Evolutionary conservation across 1,284 basidiomycete species (phyloP).

Genomic region (Cutaneotrichosporon dermatis): DNA sequence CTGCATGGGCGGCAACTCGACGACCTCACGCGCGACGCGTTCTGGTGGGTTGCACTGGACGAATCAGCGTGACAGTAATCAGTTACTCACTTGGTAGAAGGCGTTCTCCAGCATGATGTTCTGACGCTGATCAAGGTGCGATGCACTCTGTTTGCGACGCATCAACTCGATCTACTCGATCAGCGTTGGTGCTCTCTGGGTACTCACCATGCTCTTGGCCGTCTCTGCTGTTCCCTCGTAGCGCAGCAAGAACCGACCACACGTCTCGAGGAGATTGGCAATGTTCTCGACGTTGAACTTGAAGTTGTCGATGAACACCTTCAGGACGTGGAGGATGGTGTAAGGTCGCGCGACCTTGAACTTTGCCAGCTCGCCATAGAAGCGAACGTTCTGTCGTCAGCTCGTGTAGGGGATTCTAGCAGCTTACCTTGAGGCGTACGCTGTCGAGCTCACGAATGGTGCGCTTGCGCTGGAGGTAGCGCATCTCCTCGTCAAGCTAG

Average conservation of each 20-base stretch:
- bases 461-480: conserved; percentile 92
- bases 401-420: background rate
- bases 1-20: conserved; percentile 81
- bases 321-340: conserved; percentile 89
- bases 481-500: conserved; percentile 92
- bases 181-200: background rate
- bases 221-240: conserved; percentile 81
- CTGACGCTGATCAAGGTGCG: conserved; percentile 88
- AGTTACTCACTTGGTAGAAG: conserved; percentile 75
- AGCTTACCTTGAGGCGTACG: conserved; percentile 69
- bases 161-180: conserved; percentile 77
- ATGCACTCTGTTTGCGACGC: conserved; percentile 85
- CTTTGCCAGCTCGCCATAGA: conserved; percentile 88
- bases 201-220: conserved; percentile 53
- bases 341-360: conserved; percentile 90
- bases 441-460: conserved; percentile 82
- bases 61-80: background rate
- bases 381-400: conserved; percentile 70
- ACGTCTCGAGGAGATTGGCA: conserved; percentile 85
- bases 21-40: conserved; percentile 72
- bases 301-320: conserved; percentile 95
- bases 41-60: conserved; percentile 92
- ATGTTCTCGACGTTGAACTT: conserved; percentile 90
- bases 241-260: conserved; percentile 85
- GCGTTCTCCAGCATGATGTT: conserved; percentile 91